Base-by-base conservation (phyloP, 2,329 filamentous ascomycete genomes). In the Elsinoe perseae region DNA sequence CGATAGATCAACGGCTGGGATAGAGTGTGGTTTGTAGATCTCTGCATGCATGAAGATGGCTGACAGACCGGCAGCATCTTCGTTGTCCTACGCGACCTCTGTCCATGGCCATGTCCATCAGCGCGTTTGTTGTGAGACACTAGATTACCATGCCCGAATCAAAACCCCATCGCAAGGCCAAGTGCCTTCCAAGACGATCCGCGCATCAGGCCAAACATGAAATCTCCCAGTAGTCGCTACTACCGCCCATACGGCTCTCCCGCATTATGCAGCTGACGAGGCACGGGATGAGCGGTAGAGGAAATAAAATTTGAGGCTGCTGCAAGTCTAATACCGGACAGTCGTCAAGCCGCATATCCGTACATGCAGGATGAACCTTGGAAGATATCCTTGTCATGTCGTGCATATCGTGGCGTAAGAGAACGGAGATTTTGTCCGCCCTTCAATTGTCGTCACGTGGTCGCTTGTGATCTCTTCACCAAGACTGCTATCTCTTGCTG, bases 291-390 rank as follows among this genome's bases (percentile, higher is more conserved):
- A n/a, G n/a, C n/a, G 40, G 9, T 25, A 12, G 6, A 18, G n/a
- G n/a, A 16, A 42, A 20, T 44, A 44, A 44, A 18, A 44, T 44
- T 44, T 44, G 40, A 42, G 38, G 40, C 40, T 20, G 12, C 34
- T 38, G 5, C 6, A 3, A 9, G 9, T 38, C 9, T 38, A 16
- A 38, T 38, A 16, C n/a, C 34, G 34, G 34, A 14, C 34, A 12
- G 40, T 44, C 40, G 40, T 44, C 40, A 44, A 44, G 40, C 40
- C 40, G 40, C 40, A 27, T 44, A 23, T 25, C 40, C 21, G 40
- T 25, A 44, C 40, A 25, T n/a, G n/a, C n/a, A n/a, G n/a, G n/a
- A n/a, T 12, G 40, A 44, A 25, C 40, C 40, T 44, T 20, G 20
- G 20, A 12, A n/a, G n/a, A 23, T 44, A 21, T 25, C 32, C 32